Base-by-base conservation (phyloP, 352 stramenopile species). In the Pythium grandisporangium region DNA sequence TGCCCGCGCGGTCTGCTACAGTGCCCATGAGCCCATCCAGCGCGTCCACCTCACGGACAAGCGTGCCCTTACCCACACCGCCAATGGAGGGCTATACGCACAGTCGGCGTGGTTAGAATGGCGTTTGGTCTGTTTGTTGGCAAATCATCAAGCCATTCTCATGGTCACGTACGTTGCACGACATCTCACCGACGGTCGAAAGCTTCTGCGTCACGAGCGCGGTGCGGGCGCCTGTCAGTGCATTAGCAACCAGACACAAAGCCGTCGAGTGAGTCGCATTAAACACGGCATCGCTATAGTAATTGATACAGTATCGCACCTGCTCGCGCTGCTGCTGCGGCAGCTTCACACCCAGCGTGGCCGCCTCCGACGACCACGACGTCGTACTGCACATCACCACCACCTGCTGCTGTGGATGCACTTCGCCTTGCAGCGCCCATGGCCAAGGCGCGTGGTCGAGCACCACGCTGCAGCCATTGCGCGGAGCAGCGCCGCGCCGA, bases 21-120 rank as follows among this genome's bases (percentile, higher is more conserved):
- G 84, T 76, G 10, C 95, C 96, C 79, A 99, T 99, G 37, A 98
- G 67, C n/a, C 96, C 96, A 41, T 96, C 93, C 14, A 99, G 61
- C 13, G 96, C 96, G 66, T 99, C 96, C 39, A 99, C 93, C 58
- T 99, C 96, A 17, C 93, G 76, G 21, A 99, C 96, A 20, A 99
- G 69, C 54, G 98, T 97, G 22, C 95, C 95, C 71, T 99, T 99
- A 23, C 96, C 96, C 10, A 99, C 97, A 6, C 96, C 96, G 26
- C 96, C 96, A 43, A 99, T 98, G 23, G 80, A 96, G 20, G 96
- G 96, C 79, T 94, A 62, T 6, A 33, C 2, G 21, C 16, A 53
- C 29, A 48, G 37, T 21, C 21, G 4, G 4, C 21, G 23, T 30
- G 10, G 20, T 13, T 8, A 5, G 12, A 19, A 36, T 4, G 2